Evolutionary conservation across 176 grass and related monocot species (phyloP).

Genomic region (Musa troglodytarum): DNA sequence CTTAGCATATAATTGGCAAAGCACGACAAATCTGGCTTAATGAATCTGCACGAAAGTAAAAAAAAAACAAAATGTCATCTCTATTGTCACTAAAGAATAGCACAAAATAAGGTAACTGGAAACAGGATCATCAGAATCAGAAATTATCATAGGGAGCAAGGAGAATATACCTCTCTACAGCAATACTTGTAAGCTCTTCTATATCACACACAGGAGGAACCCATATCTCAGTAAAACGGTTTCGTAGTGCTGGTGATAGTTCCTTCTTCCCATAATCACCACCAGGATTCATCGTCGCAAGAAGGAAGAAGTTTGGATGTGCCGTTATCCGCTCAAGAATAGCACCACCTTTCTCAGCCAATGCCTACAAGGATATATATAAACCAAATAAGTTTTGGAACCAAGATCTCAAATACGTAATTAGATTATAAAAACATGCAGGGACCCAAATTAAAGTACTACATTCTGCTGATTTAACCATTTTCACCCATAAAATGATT

Average conservation of each 20-base stretch:
- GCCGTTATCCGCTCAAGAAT: constrained; percentile 75
- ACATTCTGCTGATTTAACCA: no score
- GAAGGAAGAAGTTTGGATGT: constrained; percentile 75
- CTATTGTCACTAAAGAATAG: constrained; percentile 4
- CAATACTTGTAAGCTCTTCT: constrained; percentile 65
- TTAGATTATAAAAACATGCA: no score
- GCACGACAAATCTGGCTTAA: constrained; percentile 33
- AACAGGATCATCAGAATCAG: background rate
- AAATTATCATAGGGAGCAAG: background rate
- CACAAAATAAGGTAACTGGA: background rate
- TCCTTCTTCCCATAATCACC: constrained; percentile 98
- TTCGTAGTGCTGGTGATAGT: constrained; percentile 78
- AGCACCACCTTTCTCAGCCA: constrained; percentile 90
- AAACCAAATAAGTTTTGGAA: constrained; percentile 23
- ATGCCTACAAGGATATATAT: constrained; percentile 45
- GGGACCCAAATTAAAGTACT: no score
- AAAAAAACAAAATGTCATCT: constrained; percentile 8
- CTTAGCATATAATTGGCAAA: constrained; percentile 68
- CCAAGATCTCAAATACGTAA: constrained; percentile 1
- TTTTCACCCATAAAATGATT: no score
- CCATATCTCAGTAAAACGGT: constrained; percentile 95
- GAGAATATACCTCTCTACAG: constrained; percentile 38
- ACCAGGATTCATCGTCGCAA: constrained; percentile 95
- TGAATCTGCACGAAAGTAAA: constrained; percentile 32
- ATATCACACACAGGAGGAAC: constrained; percentile 68